These are phyloP conservation scores for Elongisporangium prolatum DNA, from an alignment of 352 stramenopile genomes.

Conservation along the genomic window DNA sequence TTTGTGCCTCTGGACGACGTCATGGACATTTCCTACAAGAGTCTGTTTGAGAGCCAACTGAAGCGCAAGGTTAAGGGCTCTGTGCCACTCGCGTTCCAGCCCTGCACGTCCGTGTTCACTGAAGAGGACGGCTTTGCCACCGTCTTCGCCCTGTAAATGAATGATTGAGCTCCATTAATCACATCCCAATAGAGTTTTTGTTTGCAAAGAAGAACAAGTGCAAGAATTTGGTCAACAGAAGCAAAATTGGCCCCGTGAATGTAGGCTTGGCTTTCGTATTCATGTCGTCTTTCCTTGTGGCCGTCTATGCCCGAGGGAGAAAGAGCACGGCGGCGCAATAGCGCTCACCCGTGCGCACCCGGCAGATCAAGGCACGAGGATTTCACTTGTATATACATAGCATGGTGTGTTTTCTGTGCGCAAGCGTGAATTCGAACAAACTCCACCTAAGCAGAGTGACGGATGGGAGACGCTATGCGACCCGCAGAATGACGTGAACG, in stretches of 20 bases:
- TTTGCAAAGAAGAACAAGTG: background rate
- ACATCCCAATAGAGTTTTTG: slow-evolving; percentile 1
- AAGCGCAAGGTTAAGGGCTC: slow-evolving; percentile 83
- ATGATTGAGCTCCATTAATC: slow-evolving; percentile 25
- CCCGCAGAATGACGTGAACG: slow-evolving; percentile 96
- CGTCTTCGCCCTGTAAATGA: slow-evolving; percentile 70
- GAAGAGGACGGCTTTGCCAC: slow-evolving; percentile 56
- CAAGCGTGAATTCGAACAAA: background rate
- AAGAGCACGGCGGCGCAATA: background rate
- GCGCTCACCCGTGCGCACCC: background rate
- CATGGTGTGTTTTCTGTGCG: background rate
- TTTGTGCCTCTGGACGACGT: slow-evolving; percentile 72
- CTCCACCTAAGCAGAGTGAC: background rate
- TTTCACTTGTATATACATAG: background rate
- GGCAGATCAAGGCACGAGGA: background rate
- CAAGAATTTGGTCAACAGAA: background rate
- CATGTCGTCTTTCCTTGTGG: background rate
- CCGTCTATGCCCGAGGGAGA: background rate
- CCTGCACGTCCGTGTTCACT: slow-evolving; percentile 54
- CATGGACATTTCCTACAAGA: slow-evolving; percentile 82
- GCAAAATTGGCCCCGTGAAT: background rate
- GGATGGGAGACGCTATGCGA: slow-evolving; percentile 35
- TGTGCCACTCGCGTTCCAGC: slow-evolving; percentile 66
- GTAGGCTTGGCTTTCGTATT: background rate
- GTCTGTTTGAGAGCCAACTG: slow-evolving; percentile 68